Conservation (phyloP, 1,284 basidiomycete species). For the Cryptococcus neoformans region DNA sequence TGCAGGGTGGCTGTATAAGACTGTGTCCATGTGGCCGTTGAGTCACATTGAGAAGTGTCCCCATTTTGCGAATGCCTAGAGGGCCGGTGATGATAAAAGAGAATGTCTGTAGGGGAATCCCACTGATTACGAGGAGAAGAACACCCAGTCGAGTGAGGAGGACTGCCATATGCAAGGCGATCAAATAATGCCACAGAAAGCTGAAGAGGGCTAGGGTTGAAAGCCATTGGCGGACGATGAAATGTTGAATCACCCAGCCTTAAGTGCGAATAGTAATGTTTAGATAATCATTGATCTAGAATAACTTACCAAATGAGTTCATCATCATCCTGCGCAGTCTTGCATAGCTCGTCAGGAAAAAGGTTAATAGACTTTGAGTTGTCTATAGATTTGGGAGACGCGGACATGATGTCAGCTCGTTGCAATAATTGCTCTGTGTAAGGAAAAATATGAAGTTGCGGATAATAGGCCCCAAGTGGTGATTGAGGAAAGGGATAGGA, state of each 20-base stretch:
- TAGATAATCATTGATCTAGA: not conserved
- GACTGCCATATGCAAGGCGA: not conserved
- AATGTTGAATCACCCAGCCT: not conserved
- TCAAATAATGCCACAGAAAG: not conserved
- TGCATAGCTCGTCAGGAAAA: not conserved
- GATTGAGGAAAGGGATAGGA: too few relatives aligned
- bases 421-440: too few relatives aligned
- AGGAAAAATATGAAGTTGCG: not conserved
- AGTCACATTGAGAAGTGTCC: not conserved
- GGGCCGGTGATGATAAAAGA: constrained; percentile 2
- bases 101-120: constrained; percentile 1
- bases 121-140: not conserved
- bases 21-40: not conserved
- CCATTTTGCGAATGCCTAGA: not conserved
- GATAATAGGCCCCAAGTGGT: not conserved
- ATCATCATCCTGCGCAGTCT: not conserved
- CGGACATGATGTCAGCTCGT: too few relatives aligned
- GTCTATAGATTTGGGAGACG: too few relatives aligned
- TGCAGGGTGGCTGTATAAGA: not conserved
- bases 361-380: too few relatives aligned
- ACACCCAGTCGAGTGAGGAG: not conserved
- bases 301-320: not conserved
- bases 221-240: not conserved
- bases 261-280: not conserved
- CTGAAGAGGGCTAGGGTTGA: not conserved